Percentiles rank a stretch among this genome's conserved stretches.
Conservation (phyloP, 495 filamentous ascomycete species). For the Penicillium ucsense region DNA sequence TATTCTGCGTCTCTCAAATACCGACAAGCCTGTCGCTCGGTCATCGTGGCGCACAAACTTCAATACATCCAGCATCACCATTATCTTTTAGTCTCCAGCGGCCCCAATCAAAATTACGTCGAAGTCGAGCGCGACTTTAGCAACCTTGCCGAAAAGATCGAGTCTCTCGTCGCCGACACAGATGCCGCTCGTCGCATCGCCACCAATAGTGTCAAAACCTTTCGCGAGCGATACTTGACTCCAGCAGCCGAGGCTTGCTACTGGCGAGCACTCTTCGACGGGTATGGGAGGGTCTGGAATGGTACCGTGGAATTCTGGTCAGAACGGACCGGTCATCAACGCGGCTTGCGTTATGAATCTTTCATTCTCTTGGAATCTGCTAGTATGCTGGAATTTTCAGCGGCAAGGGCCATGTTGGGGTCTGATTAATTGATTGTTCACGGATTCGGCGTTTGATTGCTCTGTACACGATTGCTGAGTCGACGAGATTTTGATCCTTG, state of each 20-base stretch:
- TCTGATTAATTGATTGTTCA: constrained; percentile 1
- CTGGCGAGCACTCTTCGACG: constrained; percentile 43
- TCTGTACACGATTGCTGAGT: no score
- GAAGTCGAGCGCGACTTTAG: constrained; percentile 49
- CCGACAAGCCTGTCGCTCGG: constrained; percentile 49
- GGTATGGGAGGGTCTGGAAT: constrained; percentile 37
- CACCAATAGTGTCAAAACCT: constrained; percentile 42
- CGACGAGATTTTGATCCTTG: no score
- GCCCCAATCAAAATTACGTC: constrained; percentile 52
- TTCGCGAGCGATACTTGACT: constrained; percentile 50
- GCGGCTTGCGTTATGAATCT: constrained; percentile 32
- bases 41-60: constrained; percentile 44
- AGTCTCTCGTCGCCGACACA: constrained; percentile 34
- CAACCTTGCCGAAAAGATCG: constrained; percentile 44
- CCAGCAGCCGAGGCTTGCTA: constrained; percentile 51
- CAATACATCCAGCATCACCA: constrained; percentile 39
- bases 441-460: no score
- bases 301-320: constrained; percentile 19
- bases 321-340: constrained; percentile 8
- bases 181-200: constrained; percentile 43
- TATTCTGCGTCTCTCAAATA: constrained; percentile 52
- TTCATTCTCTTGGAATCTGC: constrained; percentile 27
- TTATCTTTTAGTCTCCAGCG: constrained; percentile 30
- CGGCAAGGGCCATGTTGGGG: constrained; percentile 1
- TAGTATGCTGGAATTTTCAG: constrained; percentile 23